A percentile compares a stretch with the other conserved stretches of the same genome.
These are phyloP conservation scores for Taphrina deformans DNA, from an alignment of 1,139 yeast genomes.

Conservation along the genomic window DNA sequence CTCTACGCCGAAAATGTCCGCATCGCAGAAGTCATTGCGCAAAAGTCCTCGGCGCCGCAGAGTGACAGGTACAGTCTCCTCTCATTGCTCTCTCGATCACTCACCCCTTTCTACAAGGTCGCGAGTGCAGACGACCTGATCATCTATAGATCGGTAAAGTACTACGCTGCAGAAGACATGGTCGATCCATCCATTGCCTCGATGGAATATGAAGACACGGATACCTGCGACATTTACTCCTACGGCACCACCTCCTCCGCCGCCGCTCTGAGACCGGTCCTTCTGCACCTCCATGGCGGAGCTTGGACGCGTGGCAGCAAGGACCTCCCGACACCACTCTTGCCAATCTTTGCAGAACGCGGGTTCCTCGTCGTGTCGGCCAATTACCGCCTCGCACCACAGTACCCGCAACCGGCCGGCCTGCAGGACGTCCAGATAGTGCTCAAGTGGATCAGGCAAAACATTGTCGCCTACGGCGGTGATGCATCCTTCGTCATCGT, in stretches of 20 bases:
- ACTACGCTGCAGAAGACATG: conserved; percentile 8
- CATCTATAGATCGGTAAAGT: neutral
- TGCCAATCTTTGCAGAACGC: conserved; percentile 11
- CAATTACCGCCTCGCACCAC: conserved; percentile 24
- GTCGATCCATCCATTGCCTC: neutral
- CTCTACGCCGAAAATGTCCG: conserved; percentile 12
- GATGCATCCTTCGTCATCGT: conserved; percentile 13
- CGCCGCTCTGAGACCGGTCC: conserved; percentile 12
- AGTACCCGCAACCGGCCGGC: conserved; percentile 24
- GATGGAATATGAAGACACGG: neutral
- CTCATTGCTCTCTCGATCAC: neutral
- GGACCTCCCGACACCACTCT: conserved; percentile 16
- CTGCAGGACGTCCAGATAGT: conserved; percentile 14
- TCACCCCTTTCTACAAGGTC: conserved; percentile 4
- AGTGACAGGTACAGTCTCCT: neutral
- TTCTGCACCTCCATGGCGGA: conserved; percentile 30
- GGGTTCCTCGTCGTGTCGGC: conserved; percentile 17
- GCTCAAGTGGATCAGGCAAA: conserved; percentile 1
- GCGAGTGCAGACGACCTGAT: neutral
- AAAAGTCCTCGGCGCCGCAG: neutral
- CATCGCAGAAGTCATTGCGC: neutral
- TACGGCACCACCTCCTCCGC: neutral
- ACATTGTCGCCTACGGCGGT: conserved; percentile 22
- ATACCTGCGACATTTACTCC: conserved; percentile 14
- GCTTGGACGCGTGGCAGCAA: conserved; percentile 20